Conservation (phyloP, 2,329 filamentous ascomycete genomes). For the Diaporthe ampelina region DNA sequence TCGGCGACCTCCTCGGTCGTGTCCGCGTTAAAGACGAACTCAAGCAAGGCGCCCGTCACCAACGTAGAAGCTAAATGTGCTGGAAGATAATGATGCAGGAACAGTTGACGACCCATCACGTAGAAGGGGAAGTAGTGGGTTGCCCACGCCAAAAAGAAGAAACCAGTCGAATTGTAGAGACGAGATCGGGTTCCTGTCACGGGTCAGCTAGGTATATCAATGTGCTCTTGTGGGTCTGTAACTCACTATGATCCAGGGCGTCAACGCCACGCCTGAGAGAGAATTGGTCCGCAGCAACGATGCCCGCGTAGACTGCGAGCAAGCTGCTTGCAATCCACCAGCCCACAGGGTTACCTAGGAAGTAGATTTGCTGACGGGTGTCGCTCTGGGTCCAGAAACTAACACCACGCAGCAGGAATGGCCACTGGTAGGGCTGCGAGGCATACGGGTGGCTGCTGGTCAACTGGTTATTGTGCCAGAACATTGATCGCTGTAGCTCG, state of each 20-base stretch:
- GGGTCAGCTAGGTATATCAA: constrained; percentile 49
- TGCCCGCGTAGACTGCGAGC: constrained; percentile 92
- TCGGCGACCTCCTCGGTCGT: constrained; percentile 70
- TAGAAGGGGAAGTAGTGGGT: constrained; percentile 98
- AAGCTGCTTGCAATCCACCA: constrained; percentile 98
- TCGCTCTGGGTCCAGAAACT: constrained; percentile 99
- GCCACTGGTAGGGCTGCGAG: constrained; percentile 96
- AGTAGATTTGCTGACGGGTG: constrained; percentile 97
- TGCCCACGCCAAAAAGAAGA: constrained; percentile 98
- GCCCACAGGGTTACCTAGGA: constrained; percentile 94
- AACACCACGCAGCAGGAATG: constrained; percentile 95
- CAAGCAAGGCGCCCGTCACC: constrained; percentile 90
- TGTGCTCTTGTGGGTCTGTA: neutral
- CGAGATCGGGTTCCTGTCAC: constrained; percentile 84
- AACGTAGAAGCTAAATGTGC: constrained; percentile 92
- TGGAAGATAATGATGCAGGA: constrained; percentile 97
- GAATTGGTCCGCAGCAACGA: constrained; percentile 92
- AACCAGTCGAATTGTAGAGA: constrained; percentile 97
- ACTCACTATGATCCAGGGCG: constrained; percentile 92
- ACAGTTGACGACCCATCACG: constrained; percentile 97
- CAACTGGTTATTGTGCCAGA: constrained; percentile 98
- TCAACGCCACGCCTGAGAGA: constrained; percentile 94
- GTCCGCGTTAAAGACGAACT: constrained; percentile 96
- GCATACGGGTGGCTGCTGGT: constrained; percentile 98
- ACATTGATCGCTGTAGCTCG: constrained; percentile 97